Conservation (phyloP, 202 grass and related monocot genomes). For the Carex sylvatica region DNA sequence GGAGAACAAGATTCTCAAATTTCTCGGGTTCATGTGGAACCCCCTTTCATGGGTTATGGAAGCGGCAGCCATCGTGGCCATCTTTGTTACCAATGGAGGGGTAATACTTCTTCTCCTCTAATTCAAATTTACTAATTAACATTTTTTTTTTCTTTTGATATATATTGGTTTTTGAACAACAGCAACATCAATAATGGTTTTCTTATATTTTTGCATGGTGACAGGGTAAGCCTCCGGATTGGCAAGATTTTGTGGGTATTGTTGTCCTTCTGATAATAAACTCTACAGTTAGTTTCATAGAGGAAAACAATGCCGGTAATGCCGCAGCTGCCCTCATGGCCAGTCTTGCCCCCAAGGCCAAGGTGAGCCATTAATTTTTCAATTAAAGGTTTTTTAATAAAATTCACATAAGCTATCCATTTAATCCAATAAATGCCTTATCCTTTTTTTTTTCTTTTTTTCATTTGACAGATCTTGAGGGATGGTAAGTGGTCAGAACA, state of each 20-base stretch:
- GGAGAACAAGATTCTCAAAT: constrained; percentile 64
- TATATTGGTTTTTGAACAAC: background rate
- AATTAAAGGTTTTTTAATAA: background rate
- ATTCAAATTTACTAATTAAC: background rate
- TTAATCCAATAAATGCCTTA: too few relatives aligned
- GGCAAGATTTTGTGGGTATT: constrained; percentile 90
- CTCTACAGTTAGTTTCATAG: constrained; percentile 81
- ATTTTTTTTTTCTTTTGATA: background rate
- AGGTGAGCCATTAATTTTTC: constrained; percentile 20
- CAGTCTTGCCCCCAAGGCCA: constrained; percentile 72
- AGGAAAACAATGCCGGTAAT: constrained; percentile 86
- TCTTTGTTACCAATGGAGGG: constrained; percentile 44
- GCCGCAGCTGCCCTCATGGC: constrained; percentile 82
- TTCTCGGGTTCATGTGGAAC: constrained; percentile 95
- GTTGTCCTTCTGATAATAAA: constrained; percentile 72
- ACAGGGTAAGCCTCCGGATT: constrained; percentile 62
- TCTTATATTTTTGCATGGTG: background rate
- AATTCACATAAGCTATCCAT: background rate
- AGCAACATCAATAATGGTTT: constrained; percentile 11
- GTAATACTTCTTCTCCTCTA: constrained; percentile 4
- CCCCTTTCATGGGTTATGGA: constrained; percentile 95
- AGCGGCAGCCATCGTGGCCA: constrained; percentile 61
- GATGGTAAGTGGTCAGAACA: constrained; percentile 70
- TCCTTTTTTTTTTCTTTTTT: background rate
- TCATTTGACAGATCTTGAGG: constrained; percentile 43